Percentiles rank a stretch among this genome's conserved stretches.
These are phyloP conservation scores for Tetrahymena borealis DNA, from an alignment of 73 alveolate species.

Conservation along the genomic window DNA sequence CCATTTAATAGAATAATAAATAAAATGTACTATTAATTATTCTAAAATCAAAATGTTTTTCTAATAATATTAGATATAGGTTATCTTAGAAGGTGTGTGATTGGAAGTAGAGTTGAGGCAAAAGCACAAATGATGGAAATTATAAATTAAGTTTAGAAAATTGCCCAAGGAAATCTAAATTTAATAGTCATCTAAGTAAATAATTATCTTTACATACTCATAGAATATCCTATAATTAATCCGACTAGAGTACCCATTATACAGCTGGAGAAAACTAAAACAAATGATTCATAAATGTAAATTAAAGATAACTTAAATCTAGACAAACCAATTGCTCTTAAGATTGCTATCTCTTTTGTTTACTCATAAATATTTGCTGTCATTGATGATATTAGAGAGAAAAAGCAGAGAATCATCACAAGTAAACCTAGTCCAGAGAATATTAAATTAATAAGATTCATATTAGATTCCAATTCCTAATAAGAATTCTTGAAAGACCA, in stretches of 20 bases:
- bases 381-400: conserved; percentile 93
- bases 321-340: conserved; percentile 88
- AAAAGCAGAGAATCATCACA: conserved; percentile 89
- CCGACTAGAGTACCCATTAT: conserved; percentile 92
- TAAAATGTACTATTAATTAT: too few relatives aligned
- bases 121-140: neutral
- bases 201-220: conserved; percentile 82
- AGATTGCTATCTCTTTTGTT: conserved; percentile 88
- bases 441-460: conserved; percentile 49
- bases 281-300: conserved; percentile 88
- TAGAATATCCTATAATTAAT: conserved; percentile 86
- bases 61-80: neutral
- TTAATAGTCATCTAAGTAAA: conserved; percentile 56
- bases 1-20: too few relatives aligned
- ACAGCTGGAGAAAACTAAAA: conserved; percentile 81
- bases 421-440: conserved; percentile 73
- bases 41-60: neutral
- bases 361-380: conserved; percentile 90
- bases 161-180: conserved; percentile 41
- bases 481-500: neutral
- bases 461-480: conserved; percentile 13
- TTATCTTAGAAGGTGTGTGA: neutral
- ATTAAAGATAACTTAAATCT: conserved; percentile 63
- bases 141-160: neutral
- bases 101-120: neutral